Conservation (phyloP, 768 basidiomycete genomes). For the Leccinum uliginosum region DNA sequence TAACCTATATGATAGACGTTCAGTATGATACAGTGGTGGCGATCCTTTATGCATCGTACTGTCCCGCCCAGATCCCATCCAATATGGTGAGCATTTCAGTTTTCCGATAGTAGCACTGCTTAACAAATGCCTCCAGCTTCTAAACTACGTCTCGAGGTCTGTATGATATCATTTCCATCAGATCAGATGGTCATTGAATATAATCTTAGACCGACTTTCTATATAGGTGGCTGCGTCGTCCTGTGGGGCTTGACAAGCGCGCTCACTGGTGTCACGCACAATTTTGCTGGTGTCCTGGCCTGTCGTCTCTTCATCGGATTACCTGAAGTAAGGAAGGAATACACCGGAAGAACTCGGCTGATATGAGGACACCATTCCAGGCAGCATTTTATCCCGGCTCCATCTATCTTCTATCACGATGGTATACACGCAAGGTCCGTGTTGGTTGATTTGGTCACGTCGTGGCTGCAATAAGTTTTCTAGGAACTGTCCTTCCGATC, state of each 20-base stretch:
- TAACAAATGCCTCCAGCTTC: neutral
- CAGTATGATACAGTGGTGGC: neutral
- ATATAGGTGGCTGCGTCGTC: neutral
- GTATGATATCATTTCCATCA: neutral
- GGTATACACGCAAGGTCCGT: constrained; percentile 2
- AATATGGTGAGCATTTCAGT: neutral
- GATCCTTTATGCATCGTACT: neutral
- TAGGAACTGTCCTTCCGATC: neutral
- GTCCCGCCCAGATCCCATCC: neutral
- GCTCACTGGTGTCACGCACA: neutral
- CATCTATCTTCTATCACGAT: constrained; percentile 1
- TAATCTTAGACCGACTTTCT: neutral
- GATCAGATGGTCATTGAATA: neutral
- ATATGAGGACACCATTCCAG: neutral
- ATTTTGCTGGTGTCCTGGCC: neutral
- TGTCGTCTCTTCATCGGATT: neutral
- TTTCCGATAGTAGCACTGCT: neutral
- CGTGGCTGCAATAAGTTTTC: neutral
- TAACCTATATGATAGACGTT: neutral
- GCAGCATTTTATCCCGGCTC: neutral
- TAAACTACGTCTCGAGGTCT: neutral
- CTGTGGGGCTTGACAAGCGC: neutral
- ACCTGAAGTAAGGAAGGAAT: neutral
- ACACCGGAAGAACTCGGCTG: neutral
- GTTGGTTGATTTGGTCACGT: neutral